Base-by-base conservation (phyloP, 352 stramenopile species). In the Bremia lactucae region DNA sequence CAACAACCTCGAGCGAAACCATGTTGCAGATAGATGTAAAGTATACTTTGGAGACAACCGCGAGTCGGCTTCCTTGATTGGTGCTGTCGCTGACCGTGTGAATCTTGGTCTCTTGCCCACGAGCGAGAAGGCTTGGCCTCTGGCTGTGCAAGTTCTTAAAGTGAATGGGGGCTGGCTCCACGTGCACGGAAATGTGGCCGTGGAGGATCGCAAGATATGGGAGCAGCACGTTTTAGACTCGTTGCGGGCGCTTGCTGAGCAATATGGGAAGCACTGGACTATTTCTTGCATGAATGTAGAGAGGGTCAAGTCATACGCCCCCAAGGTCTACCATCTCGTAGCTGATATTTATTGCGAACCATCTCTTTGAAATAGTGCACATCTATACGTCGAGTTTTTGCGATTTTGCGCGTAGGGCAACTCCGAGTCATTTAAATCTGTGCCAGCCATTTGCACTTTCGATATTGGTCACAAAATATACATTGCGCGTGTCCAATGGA, bases 71-170 rank as follows among this genome's bases (percentile, higher is more conserved):
- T 75, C 75, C n/a, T 68, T 46, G n/a, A 70, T 91, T 16, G 71
- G 69, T 3, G 57, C 67, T 6, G 58, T 96, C 8, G 87, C 87
- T 36, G 92, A 98, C 61, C 77, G 94, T 19, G 87, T 98, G 9
- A 97, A 95, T 43, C 51, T 98, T 14, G 94, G 94, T 20, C 59
- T 98, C 16, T 69, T 98, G 37, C 94, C 94, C 0, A 97, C 86
- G 33, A 95, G 84, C 31, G 83, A 97, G 66, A 95, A 95, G 52
- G 90, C 88, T 20, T 98, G 93, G 91, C 66, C 69, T 24, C 68
- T 94, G 14, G 93, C 89, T 6, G 74, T 97, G n/a, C 60, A 89
- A 47, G 90, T 95, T 31, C 56, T 98, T 16, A 94, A 95, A 38
- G 52, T 59, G 1, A 49, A 48, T 2, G 93, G 93, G 28, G 93